Base-by-base conservation (phyloP, 208 protist species). In the Novymonas esmeraldas region DNA sequence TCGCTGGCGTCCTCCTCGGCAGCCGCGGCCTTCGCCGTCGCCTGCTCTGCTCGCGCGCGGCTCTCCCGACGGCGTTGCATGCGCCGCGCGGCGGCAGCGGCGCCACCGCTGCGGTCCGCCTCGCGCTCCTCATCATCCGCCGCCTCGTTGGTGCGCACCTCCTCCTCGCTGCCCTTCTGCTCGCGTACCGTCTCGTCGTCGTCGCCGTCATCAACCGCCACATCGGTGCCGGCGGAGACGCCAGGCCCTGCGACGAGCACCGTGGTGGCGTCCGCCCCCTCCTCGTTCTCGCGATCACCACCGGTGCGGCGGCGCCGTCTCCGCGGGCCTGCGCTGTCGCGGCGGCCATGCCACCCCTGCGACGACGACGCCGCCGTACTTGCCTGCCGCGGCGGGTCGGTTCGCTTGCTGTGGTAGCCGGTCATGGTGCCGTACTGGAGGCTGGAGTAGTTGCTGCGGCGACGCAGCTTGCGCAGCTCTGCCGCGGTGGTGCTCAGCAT, bases 341-440 rank as follows among this genome's bases (percentile, higher is more conserved):
- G 46, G 2, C 38, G 20, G 22, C 18, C 44, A 3, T 39, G 29
- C 1, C 22, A 18, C 1, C 20, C 34, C 38, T 48, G 44, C 41
- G 6, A 16, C 16, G 39, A 16, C 20, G 22, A 62, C 18, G 49
- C 52, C 41, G 51, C 38, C 4, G 6, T 3, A 48, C 38, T 44
- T 7, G 24, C 7, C 29, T 50, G 48, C 20, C 20, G 39, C 50
- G 64, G 66, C 34, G 56, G 11, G 46, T 39, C 29, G 48, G 49
- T 51, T 18, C 66, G 46, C 42, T 38, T 57, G 48, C 36, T 56
- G 39, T 50, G 50, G n/a, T 60, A 73, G 29, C 66, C 33, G 9
- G 66, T 73, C 66, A 73, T 73, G 49, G 66, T 65, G 31, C 66
- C 66, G 46, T 73, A 73, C 39, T 73, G 66, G 18, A 73, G 66